Evolutionary conservation across 768 basidiomycete genomes (phyloP).

Genomic region (Mrakia gelida): DNA sequence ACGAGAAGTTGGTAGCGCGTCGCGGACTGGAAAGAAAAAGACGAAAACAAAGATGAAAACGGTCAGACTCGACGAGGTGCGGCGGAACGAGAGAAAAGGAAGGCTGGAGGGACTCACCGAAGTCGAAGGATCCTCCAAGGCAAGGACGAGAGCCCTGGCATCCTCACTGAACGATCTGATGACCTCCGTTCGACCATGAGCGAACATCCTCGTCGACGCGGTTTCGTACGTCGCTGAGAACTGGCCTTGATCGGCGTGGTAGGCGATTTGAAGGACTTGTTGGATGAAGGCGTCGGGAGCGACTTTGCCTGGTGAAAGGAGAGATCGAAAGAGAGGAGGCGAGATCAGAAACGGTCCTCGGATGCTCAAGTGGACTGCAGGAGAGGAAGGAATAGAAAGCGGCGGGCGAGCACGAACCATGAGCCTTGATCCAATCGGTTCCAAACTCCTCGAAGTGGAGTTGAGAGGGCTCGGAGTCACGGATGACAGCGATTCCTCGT

Average conservation of each 20-base stretch:
- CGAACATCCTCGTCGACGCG: conserved; percentile 77
- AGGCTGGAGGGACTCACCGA: conserved; percentile 25
- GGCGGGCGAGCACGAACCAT: conserved; percentile 52
- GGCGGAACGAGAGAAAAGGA: not conserved
- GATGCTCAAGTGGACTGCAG: no score
- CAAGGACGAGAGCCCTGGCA: conserved; percentile 69
- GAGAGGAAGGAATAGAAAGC: no score
- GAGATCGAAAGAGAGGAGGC: not conserved
- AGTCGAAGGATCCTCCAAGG: conserved; percentile 58
- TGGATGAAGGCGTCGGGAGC: conserved; percentile 83
- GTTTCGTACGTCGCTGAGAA: conserved; percentile 93
- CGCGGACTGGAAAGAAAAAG: conserved; percentile 40
- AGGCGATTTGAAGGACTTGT: conserved; percentile 86
- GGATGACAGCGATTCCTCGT: conserved; percentile 58
- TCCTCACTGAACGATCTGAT: conserved; percentile 70
- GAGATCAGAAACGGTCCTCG: no score
- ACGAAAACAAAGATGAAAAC: not conserved
- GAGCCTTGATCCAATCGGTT: conserved; percentile 74
- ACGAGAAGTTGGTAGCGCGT: conserved; percentile 54
- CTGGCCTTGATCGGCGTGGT: conserved; percentile 68
- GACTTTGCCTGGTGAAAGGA: conserved; percentile 48
- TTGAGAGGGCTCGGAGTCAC: conserved; percentile 77
- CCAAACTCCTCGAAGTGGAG: conserved; percentile 80
- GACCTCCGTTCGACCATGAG: conserved; percentile 86
- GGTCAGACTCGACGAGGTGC: not conserved